Evolutionary conservation across 306 rosid species (phyloP).

Genomic region (Trifolium pratense): DNA sequence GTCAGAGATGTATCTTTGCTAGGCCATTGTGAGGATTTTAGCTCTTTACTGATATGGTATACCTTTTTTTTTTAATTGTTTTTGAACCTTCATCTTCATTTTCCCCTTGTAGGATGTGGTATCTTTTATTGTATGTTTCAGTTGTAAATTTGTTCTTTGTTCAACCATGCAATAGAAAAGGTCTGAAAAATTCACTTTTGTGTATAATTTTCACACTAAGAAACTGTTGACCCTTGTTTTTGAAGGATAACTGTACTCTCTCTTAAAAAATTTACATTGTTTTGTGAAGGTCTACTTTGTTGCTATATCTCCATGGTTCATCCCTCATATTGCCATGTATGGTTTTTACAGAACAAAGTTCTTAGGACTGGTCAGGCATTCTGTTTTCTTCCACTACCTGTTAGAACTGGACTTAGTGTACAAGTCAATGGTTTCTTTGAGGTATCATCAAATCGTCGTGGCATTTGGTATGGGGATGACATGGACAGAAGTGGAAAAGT

Average conservation of each 20-base stretch:
- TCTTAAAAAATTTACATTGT: conserved; percentile 24
- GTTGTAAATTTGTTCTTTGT: conserved; percentile 19
- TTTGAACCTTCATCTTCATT: background rate
- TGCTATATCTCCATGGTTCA: conserved; percentile 35
- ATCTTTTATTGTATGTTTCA: background rate
- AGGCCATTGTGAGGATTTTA: conserved; percentile 11
- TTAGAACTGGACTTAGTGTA: conserved; percentile 84
- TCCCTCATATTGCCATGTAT: conserved; percentile 48
- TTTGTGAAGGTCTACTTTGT: conserved; percentile 34
- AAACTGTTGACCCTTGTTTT: conserved; percentile 10
- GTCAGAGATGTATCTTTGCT: conserved; percentile 8
- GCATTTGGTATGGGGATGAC: conserved; percentile 98
- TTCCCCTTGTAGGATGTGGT: conserved; percentile 10
- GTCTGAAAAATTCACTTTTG: background rate
- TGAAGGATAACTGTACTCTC: conserved; percentile 34
- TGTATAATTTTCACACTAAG: background rate
- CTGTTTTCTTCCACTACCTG: conserved; percentile 97
- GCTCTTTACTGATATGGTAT: conserved; percentile 16
- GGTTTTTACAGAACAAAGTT: conserved; percentile 67
- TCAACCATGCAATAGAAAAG: conserved; percentile 21
- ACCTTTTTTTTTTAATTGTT: background rate
- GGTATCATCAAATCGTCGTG: conserved; percentile 97
- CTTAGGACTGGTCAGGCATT: conserved; percentile 87
- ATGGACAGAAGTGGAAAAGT: conserved; percentile 98
- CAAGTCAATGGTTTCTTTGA: conserved; percentile 98